Evolutionary conservation across 176 grass and related monocot species (phyloP), one percentile per base, ranked within the genome.

Genomic region (Cenchrus fungigraminus): DNA sequence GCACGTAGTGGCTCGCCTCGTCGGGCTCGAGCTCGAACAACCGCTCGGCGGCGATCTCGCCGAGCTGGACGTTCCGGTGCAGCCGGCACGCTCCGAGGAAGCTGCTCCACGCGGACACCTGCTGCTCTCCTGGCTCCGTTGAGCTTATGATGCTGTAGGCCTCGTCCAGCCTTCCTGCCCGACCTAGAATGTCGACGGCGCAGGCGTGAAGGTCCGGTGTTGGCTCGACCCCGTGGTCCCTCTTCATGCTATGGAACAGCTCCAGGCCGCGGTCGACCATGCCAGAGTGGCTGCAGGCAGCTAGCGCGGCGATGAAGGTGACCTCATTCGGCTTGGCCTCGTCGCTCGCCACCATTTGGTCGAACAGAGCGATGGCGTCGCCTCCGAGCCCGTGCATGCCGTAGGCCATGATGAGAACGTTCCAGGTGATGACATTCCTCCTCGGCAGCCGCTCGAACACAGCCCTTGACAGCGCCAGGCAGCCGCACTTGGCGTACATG

Each of bases 361-460:
- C 87, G 52, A 98, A 95, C 69, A 95, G 82, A 20, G 68, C 82
- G 43, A 95, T 56, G 13, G 95, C 91, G 34, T 93, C 83, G 19
- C 66, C 80, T 17, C 95, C 95, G 29, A 85, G 89, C 19, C 95
- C 95, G 43, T 95, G 93, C 95, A 98, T 98, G 58, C 95, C 95
- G 53, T 95, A 93, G 14, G 91, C 95, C 95, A 95, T 93, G 79
- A 98, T 93, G 47, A 98, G 90, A n/a, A 95, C 95, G 74, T 98
- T 98, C 95, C 95, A 98, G 65, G 95, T 98, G 89, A 98, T 90
- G n/a, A 82, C 73, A 45, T 98, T 98, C 58, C 93, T 74, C 44
- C 63, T 90, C 1, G 89, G 89, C 84, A 95, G 87, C 65, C 86
- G 79, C 68, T 94, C 64, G 60, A 98, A 98, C 73, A 95, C 91